Evolutionary conservation across 306 rosid species (phyloP), one percentile per base, ranked within the genome.

Genomic region (Geum urbanum): DNA sequence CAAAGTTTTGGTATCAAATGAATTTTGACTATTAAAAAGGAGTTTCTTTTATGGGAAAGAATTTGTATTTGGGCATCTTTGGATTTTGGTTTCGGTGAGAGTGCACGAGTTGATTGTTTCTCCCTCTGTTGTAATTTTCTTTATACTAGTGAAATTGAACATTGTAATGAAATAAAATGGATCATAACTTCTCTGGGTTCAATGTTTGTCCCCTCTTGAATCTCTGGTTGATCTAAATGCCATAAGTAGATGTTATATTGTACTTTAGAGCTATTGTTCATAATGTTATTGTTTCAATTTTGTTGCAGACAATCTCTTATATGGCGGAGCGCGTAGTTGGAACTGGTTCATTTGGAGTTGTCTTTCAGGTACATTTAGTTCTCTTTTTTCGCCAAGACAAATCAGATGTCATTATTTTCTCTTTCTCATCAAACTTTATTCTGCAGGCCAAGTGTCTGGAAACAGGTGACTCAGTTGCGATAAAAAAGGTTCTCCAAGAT

Each of bases 261-360:
- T 73, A 18, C 75, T 54, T 48, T 63, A 44, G 45, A 40, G 6
- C 44, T 22, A 27, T 13, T 35, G 14, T 15, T 20, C 64, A 70
- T 11, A 70, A 63, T 12, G 5, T 9, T 32, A 37, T 63, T 32
- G 65, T n/a, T 63, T 51, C 19, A 72, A 24, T 71, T 32, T 73
- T 70, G 71, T 63, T 70, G 52, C 87, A 92, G 98, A 88, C 88
- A 78, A 82, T 88, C 74, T 86, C 98, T 2, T 92, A 89, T 60
- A 89, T 86, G 96, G 96, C 98, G 20, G 98, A 92, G 81, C 96
- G 96, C 9, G 92, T 92, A 74, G 98, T 92, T 54, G 98, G 98
- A 20, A 92, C 92, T 37, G 98, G 96, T 70, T 92, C 98, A 6
- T 92, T 92, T 57, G 98, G 98, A 20, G 88, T 89, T 76, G 98